A percentile compares a stretch with the other conserved stretches of the same genome.
phyloP scores from a whole-genome alignment of 129 eudicot genomes.

The Artemisia argyi region DNA sequence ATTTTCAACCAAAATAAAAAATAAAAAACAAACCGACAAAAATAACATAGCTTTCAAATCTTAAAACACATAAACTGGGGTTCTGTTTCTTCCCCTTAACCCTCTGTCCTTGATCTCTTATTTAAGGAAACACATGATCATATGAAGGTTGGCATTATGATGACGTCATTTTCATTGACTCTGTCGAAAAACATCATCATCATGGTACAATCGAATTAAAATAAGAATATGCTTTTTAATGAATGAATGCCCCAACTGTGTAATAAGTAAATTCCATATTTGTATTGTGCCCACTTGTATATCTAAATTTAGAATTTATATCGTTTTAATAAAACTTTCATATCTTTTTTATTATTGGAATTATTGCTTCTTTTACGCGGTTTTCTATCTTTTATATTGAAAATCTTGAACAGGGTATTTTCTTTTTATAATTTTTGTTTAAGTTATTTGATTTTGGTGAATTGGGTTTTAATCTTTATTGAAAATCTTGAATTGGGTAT shows the following conservation, averaged over 20 bases:
- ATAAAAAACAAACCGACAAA: too few relatives aligned
- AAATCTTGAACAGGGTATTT: too few relatives aligned
- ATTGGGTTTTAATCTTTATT: neutral
- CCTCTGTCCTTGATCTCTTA: too few relatives aligned
- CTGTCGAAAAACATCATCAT: constrained; percentile 25
- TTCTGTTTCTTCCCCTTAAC: too few relatives aligned
- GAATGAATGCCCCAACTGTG: constrained; percentile 36
- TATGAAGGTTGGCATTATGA: too few relatives aligned
- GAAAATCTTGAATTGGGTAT: constrained; percentile 27
- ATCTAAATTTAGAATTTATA: constrained; percentile 24
- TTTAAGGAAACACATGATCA: neutral
- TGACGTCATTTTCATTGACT: constrained; percentile 20
- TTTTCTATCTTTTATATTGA: constrained; percentile 13
- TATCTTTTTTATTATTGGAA: too few relatives aligned
- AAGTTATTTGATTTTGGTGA: too few relatives aligned
- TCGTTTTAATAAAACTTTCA: too few relatives aligned
- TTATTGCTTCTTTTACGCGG: constrained; percentile 15
- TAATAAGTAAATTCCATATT: constrained; percentile 19
- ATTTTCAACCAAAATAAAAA: too few relatives aligned
- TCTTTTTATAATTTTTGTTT: neutral
- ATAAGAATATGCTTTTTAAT: constrained; percentile 55
- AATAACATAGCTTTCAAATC: too few relatives aligned
- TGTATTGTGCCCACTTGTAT: constrained; percentile 24
- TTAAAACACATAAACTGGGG: too few relatives aligned
- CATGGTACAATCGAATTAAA: constrained; percentile 51